Conservation (phyloP, 352 stramenopile species). For the Halophytophthora polymorphica region DNA sequence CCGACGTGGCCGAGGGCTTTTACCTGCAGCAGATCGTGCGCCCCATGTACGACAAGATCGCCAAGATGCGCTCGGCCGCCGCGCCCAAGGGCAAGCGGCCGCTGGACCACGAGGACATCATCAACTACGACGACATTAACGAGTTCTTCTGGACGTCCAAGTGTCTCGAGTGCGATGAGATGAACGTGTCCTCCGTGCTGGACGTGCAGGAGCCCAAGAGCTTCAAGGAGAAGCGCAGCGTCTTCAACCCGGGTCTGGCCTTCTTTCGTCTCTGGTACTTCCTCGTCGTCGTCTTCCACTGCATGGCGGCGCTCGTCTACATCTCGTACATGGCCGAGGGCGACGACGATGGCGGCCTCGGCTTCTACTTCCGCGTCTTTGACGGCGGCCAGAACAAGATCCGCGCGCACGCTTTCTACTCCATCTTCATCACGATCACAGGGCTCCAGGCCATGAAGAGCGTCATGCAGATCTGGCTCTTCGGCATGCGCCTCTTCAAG, state of each 20-base stretch:
- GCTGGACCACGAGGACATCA: slow-evolving; percentile 79
- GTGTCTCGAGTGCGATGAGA: slow-evolving; percentile 71
- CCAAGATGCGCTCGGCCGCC: slow-evolving; percentile 62
- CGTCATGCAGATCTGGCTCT: slow-evolving; percentile 75
- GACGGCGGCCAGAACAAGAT: slow-evolving; percentile 45
- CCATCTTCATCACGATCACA: slow-evolving; percentile 61
- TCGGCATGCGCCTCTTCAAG: slow-evolving; percentile 62
- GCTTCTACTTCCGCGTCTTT: slow-evolving; percentile 69
- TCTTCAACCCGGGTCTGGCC: slow-evolving; percentile 82
- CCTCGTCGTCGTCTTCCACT: slow-evolving; percentile 69
- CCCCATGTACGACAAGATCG: slow-evolving; percentile 73
- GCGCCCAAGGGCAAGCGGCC: slow-evolving; percentile 36
- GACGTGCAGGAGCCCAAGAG: slow-evolving; percentile 73
- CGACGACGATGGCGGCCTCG: slow-evolving; percentile 38
- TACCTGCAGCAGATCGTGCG: slow-evolving; percentile 71
- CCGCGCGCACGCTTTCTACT: slow-evolving; percentile 67
- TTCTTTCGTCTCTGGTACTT: slow-evolving; percentile 88
- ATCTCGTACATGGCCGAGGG: slow-evolving; percentile 64
- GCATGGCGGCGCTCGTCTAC: slow-evolving; percentile 64
- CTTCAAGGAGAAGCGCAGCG: slow-evolving; percentile 83
- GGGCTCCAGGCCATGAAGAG: slow-evolving; percentile 61
- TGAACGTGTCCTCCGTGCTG: slow-evolving; percentile 62
- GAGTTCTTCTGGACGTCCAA: slow-evolving; percentile 81
- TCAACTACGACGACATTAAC: slow-evolving; percentile 89
- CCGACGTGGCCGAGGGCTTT: slow-evolving; percentile 45